These are phyloP conservation scores for Monosporascus sp. DNA, from an alignment of 2,329 filamentous ascomycete genomes.

Conservation along the genomic window DNA sequence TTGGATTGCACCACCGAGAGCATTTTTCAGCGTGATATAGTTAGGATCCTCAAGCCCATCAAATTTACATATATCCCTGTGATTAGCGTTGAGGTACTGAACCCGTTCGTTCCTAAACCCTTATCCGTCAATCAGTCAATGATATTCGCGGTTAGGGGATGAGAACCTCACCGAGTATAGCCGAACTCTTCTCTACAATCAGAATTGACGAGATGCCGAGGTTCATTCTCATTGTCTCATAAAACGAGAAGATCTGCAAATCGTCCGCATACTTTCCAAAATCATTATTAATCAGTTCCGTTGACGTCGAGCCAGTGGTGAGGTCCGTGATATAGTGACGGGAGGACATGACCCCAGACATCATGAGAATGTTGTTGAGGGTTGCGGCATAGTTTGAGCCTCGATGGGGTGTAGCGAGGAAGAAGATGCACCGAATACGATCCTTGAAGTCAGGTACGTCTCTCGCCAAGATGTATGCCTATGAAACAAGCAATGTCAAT, in stretches of 20 bases:
- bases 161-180: constrained; percentile 22
- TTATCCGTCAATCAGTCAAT: too few relatives aligned
- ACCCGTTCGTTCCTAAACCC: constrained; percentile 18
- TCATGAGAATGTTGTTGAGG: constrained; percentile 19
- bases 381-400: constrained; percentile 25
- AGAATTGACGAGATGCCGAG: constrained; percentile 10
- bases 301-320: constrained; percentile 14
- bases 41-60: constrained; percentile 20
- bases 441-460: constrained; percentile 8
- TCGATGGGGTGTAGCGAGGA: constrained; percentile 31
- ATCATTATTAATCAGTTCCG: constrained; percentile 27
- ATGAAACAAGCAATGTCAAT: not conserved
- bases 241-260: constrained; percentile 29
- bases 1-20: constrained; percentile 11
- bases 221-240: constrained; percentile 25
- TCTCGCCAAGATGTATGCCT: constrained; percentile 18
- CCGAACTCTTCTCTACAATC: constrained; percentile 28
- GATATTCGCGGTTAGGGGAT: not conserved
- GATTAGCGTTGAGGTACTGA: constrained; percentile 23
- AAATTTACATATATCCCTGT: constrained; percentile 29
- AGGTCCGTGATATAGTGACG: constrained; percentile 22
- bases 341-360: constrained; percentile 11
- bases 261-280: constrained; percentile 21
- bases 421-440: constrained; percentile 26
- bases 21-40: constrained; percentile 21